Evolutionary conservation across 2,329 filamentous ascomycete species (phyloP).

Genomic region (Harringtonia lauricola): DNA sequence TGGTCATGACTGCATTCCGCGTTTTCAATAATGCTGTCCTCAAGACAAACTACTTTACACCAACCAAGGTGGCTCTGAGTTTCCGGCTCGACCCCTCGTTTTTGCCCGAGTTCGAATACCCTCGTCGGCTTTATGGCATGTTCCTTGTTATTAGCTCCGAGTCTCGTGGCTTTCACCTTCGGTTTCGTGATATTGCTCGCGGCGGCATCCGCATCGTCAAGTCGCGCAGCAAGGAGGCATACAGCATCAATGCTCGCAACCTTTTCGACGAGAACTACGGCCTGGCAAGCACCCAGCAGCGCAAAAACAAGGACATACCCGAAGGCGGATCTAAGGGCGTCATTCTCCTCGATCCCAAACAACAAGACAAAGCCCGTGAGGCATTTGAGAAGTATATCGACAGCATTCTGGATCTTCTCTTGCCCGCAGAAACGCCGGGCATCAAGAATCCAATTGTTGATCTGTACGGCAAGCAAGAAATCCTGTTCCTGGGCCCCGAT

Average conservation of each 20-base stretch:
- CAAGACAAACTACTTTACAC: constrained; percentile 97
- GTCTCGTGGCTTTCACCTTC: constrained; percentile 92
- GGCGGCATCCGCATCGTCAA: constrained; percentile 98
- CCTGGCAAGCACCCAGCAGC: constrained; percentile 93
- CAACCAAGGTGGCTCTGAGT: constrained; percentile 94
- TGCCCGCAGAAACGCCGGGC: constrained; percentile 81
- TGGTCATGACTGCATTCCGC: constrained; percentile 95
- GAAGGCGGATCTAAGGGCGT: constrained; percentile 98
- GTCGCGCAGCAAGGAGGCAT: constrained; percentile 91
- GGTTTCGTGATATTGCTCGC: constrained; percentile 93
- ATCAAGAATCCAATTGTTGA: constrained; percentile 99
- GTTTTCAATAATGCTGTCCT: constrained; percentile 89
- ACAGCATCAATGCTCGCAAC: constrained; percentile 89
- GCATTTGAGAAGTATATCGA: constrained; percentile 99
- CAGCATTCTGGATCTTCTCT: constrained; percentile 87
- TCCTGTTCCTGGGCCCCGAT: constrained; percentile 96
- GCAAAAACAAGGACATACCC: constrained; percentile 99
- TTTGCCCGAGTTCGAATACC: constrained; percentile 84
- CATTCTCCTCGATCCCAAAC: constrained; percentile 82
- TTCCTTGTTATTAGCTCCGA: constrained; percentile 97
- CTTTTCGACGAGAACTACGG: constrained; percentile 99
- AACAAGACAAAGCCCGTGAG: constrained; percentile 84
- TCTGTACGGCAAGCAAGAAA: constrained; percentile 87
- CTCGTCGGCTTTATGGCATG: constrained; percentile 91
- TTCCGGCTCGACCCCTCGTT: constrained; percentile 88